Percentiles rank a stretch among this genome's conserved stretches.
These are phyloP conservation scores for Hemileccinum impolitum DNA, from an alignment of 768 basidiomycete species.

Conservation along the genomic window DNA sequence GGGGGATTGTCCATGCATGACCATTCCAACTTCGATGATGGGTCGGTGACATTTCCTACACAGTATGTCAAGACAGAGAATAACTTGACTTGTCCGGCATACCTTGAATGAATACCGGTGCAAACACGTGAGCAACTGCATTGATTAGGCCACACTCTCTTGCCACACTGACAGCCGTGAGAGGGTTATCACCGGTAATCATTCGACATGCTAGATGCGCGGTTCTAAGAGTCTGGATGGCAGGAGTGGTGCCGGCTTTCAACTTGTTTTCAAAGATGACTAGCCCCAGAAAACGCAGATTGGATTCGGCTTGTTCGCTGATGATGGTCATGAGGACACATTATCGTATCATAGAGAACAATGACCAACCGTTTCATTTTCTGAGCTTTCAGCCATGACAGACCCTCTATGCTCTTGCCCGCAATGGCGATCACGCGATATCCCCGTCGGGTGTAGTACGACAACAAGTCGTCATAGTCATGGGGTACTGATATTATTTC, in stretches of 20 bases:
- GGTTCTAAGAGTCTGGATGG: constrained; percentile 80
- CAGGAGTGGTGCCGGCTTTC: constrained; percentile 87
- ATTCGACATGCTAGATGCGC: constrained; percentile 94
- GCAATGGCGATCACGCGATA: constrained; percentile 98
- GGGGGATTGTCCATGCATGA: constrained; percentile 82
- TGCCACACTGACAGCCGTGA: constrained; percentile 96
- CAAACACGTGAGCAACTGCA: constrained; percentile 85
- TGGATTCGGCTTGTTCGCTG: constrained; percentile 93
- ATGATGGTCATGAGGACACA: constrained; percentile 1
- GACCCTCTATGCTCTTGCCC: constrained; percentile 88
- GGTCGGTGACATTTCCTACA: constrained; percentile 51
- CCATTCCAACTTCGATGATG: constrained; percentile 77
- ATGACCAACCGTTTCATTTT: constrained; percentile 80
- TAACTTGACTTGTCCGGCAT: not conserved
- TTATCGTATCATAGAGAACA: not conserved
- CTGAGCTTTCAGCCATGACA: constrained; percentile 97
- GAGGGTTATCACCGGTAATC: constrained; percentile 97
- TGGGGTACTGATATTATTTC: constrained; percentile 75
- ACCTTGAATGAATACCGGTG: constrained; percentile 79
- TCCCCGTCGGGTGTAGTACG: constrained; percentile 95
- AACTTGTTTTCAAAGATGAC: constrained; percentile 98
- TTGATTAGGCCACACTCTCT: constrained; percentile 88
- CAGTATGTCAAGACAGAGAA: constrained; percentile 1
- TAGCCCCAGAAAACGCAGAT: constrained; percentile 86
- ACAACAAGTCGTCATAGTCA: constrained; percentile 93